Conservation (phyloP, 192 early-diverging fungal genomes). For the Pilaira anomala region DNA sequence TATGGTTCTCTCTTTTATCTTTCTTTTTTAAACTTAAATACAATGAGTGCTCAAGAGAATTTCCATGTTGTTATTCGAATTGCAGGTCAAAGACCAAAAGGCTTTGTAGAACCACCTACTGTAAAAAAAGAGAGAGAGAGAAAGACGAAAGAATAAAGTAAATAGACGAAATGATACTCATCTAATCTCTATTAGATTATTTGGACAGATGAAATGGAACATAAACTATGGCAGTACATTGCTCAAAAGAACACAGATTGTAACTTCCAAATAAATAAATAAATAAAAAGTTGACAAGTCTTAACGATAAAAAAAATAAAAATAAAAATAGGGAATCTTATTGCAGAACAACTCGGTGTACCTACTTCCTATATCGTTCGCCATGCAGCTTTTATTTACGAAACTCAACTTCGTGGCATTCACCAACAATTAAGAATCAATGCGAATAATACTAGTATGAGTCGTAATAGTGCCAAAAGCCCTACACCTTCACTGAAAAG, state of each 20-base stretch:
- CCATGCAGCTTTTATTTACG: slow-evolving; percentile 52
- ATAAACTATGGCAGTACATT: slow-evolving; percentile 52
- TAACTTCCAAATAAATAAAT: slow-evolving; percentile 13
- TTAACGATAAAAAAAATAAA: background rate
- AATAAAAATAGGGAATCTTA: slow-evolving; percentile 43
- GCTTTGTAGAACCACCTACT: slow-evolving; percentile 50
- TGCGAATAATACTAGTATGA: slow-evolving; percentile 10
- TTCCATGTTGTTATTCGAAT: slow-evolving; percentile 54
- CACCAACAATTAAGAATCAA: slow-evolving; percentile 36
- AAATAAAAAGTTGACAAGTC: background rate
- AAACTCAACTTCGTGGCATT: slow-evolving; percentile 52
- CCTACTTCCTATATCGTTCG: slow-evolving; percentile 50
- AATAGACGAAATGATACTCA: background rate
- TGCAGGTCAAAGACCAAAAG: slow-evolving; percentile 46
- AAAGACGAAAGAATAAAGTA: background rate
- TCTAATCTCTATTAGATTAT: slow-evolving; percentile 34
- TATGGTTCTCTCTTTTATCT: too few relatives aligned
- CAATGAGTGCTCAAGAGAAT: slow-evolving; percentile 2
- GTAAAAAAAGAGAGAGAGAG: slow-evolving; percentile 30
- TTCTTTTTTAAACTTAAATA: too few relatives aligned
- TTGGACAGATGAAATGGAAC: slow-evolving; percentile 62
- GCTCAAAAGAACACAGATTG: slow-evolving; percentile 56
- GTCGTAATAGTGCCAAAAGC: background rate
- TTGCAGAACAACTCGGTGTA: slow-evolving; percentile 48
- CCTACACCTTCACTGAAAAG: slow-evolving; percentile 2